Base-by-base conservation (phyloP, 192 early-diverging fungal species). In the Coemansia sp. region DNA sequence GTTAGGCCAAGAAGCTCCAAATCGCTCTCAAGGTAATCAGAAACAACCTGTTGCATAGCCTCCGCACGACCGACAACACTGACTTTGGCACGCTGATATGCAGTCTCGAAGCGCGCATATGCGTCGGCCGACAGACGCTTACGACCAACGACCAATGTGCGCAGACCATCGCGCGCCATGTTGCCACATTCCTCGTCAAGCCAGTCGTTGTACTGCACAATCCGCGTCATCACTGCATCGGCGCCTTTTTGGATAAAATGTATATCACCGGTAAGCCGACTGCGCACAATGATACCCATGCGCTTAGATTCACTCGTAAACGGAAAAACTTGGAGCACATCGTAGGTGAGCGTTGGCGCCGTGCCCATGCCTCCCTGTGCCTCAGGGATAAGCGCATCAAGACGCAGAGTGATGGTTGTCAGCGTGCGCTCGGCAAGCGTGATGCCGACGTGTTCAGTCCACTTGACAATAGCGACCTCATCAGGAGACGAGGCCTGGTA, bases 301-400 rank as follows among this genome's bases (percentile, higher is more conserved):
- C 95, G 84, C 70, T 98, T 98, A 9, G 86, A 86, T 67, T 98
- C 93, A 71, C 87, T 90, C n/a, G 93, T 98, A 62, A 98, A 98
- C n/a, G 95, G 95, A 51, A 98, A 98, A 8, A 92, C 80, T n/a
- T 94, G 86, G 10, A 98, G 73, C 2, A 98, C 83, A 20, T 86
- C 79, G 67, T 82, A 97, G 19, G 83, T 77, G 29, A 89, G 60
- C 26, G 41, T 33, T 2, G 58, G 64, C n/a, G 64, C 41, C 19
- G 27, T 47, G 24, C 54, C 56, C 10, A 9, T 1, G 74, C 84
- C 52, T 37, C 19, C 40, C 26, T 60, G 44, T 11, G 13, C n/a
- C 17, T 37, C 58, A 0, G 54, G 52, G 15, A 70, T 40, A 14
- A 77, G 52, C 0, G 77, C 66, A 15, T 63, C 69, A 20, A 85